phyloP scores from a whole-genome alignment of 78 protist genomes.

The Cavenderia fasciculata region DNA sequence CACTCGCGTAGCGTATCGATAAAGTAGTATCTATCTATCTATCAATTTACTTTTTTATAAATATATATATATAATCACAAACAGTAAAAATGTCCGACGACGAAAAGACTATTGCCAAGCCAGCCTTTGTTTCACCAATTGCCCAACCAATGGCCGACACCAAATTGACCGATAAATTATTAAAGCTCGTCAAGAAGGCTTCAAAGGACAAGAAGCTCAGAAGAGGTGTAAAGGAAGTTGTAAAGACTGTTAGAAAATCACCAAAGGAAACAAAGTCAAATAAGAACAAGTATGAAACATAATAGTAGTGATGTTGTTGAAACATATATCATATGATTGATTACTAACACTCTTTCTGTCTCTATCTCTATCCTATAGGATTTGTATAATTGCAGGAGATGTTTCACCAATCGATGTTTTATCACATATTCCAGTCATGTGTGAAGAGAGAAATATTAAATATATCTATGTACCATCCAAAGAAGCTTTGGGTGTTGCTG shows the following conservation, averaged over 20 bases:
- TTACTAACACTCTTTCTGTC: not conserved
- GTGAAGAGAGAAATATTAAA: constrained; percentile 91
- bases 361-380: constrained; percentile 19
- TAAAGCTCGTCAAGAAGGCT: constrained; percentile 90
- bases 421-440: constrained; percentile 95
- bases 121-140: constrained; percentile 78
- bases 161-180: constrained; percentile 87
- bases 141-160: constrained; percentile 93
- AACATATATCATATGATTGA: not conserved
- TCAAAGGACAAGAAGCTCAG: constrained; percentile 82
- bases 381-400: constrained; percentile 96
- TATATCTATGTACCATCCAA: constrained; percentile 94
- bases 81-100: too few species aligned
- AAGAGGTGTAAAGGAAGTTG: constrained; percentile 97
- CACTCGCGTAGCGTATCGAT: too few species aligned
- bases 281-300: not conserved
- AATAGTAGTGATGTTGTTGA: not conserved
- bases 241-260: constrained; percentile 88
- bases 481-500: constrained; percentile 95
- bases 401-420: constrained; percentile 97
- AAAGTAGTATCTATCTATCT: too few species aligned
- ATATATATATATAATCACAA: too few species aligned
- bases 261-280: not conserved
- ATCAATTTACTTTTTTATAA: too few species aligned
- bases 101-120: too few species aligned